Percentiles rank a stretch among this genome's conserved stretches.
Evolutionary conservation across 192 early-diverging fungal genomes (phyloP).

Genomic region (Thamnidium elegans): DNA sequence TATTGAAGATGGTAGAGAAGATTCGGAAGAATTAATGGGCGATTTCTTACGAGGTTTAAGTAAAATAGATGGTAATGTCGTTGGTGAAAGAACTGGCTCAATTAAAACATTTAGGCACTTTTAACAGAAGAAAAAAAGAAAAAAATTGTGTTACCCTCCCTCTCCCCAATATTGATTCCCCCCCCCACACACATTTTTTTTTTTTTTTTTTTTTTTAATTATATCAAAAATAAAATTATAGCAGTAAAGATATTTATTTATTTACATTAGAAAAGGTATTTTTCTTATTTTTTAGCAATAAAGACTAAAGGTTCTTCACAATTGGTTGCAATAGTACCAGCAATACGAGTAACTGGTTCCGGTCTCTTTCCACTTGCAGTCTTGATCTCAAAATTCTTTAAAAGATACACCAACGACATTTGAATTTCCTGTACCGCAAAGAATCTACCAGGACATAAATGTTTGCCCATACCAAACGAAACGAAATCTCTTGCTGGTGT

Average conservation of each 20-base stretch:
- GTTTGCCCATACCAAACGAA: conserved; percentile 22
- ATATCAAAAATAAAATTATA: no score
- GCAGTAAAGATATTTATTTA: no score
- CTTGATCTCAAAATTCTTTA: conserved; percentile 19
- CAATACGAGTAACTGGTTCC: conserved; percentile 8
- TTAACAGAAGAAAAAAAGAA: no score
- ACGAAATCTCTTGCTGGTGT: conserved; percentile 16
- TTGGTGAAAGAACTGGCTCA: conserved; percentile 14
- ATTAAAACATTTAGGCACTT: no score
- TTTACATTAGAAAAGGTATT: no score
- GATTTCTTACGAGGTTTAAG: conserved; percentile 35
- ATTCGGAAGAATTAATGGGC: conserved; percentile 26
- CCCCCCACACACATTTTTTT: no score
- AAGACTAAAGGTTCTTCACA: conserved; percentile 16
- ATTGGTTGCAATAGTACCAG: conserved; percentile 14
- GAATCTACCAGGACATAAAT: conserved; percentile 29
- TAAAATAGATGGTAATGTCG: conserved; percentile 34
- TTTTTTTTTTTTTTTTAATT: no score
- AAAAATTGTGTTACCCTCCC: no score
- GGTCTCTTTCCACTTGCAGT: conserved; percentile 7
- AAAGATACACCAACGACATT: conserved; percentile 8
- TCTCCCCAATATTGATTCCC: no score
- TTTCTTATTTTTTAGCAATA: not conserved
- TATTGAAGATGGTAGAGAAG: conserved; percentile 6
- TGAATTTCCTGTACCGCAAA: conserved; percentile 34